Conservation (phyloP, 1,284 basidiomycete genomes). For the Kalmanozyma brasiliensis region DNA sequence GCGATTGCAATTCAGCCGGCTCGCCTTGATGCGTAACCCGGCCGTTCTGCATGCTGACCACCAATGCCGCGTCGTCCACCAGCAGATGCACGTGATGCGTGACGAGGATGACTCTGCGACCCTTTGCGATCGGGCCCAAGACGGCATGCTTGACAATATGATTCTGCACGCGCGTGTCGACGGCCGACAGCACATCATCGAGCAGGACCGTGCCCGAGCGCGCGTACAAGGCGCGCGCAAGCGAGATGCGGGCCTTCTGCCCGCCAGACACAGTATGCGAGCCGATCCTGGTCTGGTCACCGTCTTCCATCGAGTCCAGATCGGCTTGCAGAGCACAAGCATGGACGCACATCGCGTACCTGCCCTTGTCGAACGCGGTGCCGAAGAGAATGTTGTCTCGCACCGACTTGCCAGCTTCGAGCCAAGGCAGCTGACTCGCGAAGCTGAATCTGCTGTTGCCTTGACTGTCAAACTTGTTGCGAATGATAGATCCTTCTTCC, state of each 20-base stretch:
- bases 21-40: slow-evolving; percentile 43
- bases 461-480: slow-evolving; percentile 32
- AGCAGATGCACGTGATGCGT: slow-evolving; percentile 72
- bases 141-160: slow-evolving; percentile 61
- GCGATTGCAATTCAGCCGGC: slow-evolving; percentile 72
- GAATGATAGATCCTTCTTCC: slow-evolving; percentile 28
- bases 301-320: slow-evolving; percentile 52
- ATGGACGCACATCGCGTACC: slow-evolving; percentile 52
- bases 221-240: slow-evolving; percentile 62
- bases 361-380: slow-evolving; percentile 38
- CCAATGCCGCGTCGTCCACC: slow-evolving; percentile 25
- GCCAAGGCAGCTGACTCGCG: slow-evolving; percentile 57
- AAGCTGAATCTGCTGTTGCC: slow-evolving; percentile 56
- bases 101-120: slow-evolving; percentile 78
- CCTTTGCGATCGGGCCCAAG: slow-evolving; percentile 63
- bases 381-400: slow-evolving; percentile 61
- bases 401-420: slow-evolving; percentile 51
- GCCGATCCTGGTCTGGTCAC: slow-evolving; percentile 59
- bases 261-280: slow-evolving; percentile 59
- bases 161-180: slow-evolving; percentile 75
- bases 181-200: slow-evolving; percentile 68
- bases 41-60: slow-evolving; percentile 54
- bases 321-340: slow-evolving; percentile 56
- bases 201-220: slow-evolving; percentile 54
- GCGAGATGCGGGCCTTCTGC: slow-evolving; percentile 56